Evolutionary conservation across 2,329 filamentous ascomycete species (phyloP).

Genomic region (Verticillium albo-atrum): DNA sequence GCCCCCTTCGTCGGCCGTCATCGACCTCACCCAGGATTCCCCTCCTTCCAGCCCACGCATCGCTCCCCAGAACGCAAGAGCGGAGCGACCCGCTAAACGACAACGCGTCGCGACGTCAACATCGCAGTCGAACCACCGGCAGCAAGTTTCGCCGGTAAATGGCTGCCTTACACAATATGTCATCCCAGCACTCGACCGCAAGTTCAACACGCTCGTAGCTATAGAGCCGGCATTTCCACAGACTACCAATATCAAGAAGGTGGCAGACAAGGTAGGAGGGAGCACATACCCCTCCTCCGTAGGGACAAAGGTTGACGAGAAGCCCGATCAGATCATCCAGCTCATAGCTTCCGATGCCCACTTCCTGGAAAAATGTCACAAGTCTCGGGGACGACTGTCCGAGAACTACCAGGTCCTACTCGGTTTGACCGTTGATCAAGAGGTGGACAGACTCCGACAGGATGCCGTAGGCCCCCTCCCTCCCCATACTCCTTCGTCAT

Average conservation of each 20-base stretch:
- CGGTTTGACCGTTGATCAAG: background rate
- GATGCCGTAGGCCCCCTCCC: background rate
- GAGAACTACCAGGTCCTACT: background rate
- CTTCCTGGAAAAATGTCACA: conserved; percentile 3
- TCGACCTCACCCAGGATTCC: conserved; percentile 22
- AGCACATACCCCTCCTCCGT: background rate
- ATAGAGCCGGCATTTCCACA: background rate
- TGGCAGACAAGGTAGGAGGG: background rate
- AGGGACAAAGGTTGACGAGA: background rate
- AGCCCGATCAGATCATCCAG: background rate
- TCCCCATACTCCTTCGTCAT: background rate
- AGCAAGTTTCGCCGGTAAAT: conserved; percentile 10
- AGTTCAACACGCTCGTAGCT: background rate
- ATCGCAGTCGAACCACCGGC: background rate
- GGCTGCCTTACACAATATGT: conserved; percentile 24
- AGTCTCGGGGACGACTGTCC: background rate
- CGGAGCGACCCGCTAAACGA: conserved; percentile 19
- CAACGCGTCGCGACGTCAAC: conserved; percentile 18
- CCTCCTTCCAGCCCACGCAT: conserved; percentile 6
- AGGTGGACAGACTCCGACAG: background rate
- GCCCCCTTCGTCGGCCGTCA: conserved; percentile 5
- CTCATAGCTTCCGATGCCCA: conserved; percentile 4
- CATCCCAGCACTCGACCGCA: conserved; percentile 16
- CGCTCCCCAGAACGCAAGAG: conserved; percentile 13
- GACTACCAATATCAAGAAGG: background rate